Evolutionary conservation across 768 basidiomycete species (phyloP), one percentile per base, ranked within the genome.

Genomic region (Trametopsis cervina): DNA sequence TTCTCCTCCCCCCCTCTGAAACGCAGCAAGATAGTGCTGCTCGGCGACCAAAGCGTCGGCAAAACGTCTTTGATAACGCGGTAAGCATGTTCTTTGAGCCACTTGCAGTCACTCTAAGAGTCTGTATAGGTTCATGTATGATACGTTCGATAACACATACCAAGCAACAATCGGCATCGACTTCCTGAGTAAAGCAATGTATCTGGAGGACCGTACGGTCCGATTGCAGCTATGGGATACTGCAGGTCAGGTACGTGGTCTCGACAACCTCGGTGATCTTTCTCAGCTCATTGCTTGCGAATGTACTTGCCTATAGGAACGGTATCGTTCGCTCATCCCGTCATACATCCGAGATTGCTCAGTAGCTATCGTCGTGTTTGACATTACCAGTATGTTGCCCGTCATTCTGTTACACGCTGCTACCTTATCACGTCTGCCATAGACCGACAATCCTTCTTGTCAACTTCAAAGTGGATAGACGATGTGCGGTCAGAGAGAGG

Each of bases 71-170:
- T 99, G 52, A 99, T 99, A 65, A 98, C 96, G 47, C 81, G 96
- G 80, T 93, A 63, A 60, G 73, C 64, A 52, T 11, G 36, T 12
- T 9, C 39, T n/a, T 37, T 5, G 26, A 33, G 21, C 21, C 33
- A 20, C 22, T 42, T 26, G 20, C 4, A 12, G 10, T 18, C 18
- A 36, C 15, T 38, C 3, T 46, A 52, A 40, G 25, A 22, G 47
- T 44, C 7, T 26, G 12, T 26, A 22, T 56, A 94, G 90, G 69
- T 89, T 89, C 65, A 94, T 98, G 96, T 99, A 99, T 66, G 96
- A 99, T 69, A 98, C 96, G 0, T 99, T 99, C 67, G 96, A 99
- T 75, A 98, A 98, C 67, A 98, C 95, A 38, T 99, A 99, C 66
- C 90, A 92, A 64, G 92, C 92, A 17, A 95, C 92, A 9, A 95